These are phyloP conservation scores for Penicillium soppii DNA, from an alignment of 495 filamentous ascomycete species.

Conservation along the genomic window DNA sequence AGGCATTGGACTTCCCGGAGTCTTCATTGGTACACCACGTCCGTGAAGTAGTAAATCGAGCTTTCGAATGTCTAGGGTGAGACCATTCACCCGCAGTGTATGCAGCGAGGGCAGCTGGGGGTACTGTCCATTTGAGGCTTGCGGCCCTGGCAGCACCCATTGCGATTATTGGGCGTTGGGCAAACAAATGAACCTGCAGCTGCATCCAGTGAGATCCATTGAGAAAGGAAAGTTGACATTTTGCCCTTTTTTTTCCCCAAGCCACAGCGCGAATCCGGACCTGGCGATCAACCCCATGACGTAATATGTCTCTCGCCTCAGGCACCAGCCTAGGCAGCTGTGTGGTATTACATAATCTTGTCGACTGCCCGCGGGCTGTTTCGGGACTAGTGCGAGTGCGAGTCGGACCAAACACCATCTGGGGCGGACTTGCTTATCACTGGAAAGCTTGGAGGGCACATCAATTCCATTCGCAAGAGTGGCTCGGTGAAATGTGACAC, in stretches of 20 bases:
- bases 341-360: not conserved
- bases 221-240: not conserved
- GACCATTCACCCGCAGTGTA: conserved; percentile 29
- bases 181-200: conserved; percentile 52
- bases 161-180: conserved; percentile 43
- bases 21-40: conserved; percentile 13
- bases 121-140: conserved; percentile 39
- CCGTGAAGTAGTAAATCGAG: conserved; percentile 24
- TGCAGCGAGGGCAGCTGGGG: conserved; percentile 37
- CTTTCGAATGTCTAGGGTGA: conserved; percentile 21
- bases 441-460: conserved; percentile 7
- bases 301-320: conserved; percentile 4
- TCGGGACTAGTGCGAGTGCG: conserved; percentile 31
- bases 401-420: not conserved
- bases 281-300: conserved; percentile 21
- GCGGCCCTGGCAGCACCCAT: conserved; percentile 34
- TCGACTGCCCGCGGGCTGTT: too few relatives aligned
- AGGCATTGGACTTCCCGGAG: not conserved
- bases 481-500: conserved; percentile 15
- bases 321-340: not conserved
- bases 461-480: conserved; percentile 1
- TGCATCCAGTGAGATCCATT: conserved; percentile 24
- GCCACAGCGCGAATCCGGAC: not conserved
- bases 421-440: conserved; percentile 21
- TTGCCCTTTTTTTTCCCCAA: not conserved